phyloP scores from a whole-genome alignment of 768 basidiomycete genomes.

The Boletus sensibilis region DNA sequence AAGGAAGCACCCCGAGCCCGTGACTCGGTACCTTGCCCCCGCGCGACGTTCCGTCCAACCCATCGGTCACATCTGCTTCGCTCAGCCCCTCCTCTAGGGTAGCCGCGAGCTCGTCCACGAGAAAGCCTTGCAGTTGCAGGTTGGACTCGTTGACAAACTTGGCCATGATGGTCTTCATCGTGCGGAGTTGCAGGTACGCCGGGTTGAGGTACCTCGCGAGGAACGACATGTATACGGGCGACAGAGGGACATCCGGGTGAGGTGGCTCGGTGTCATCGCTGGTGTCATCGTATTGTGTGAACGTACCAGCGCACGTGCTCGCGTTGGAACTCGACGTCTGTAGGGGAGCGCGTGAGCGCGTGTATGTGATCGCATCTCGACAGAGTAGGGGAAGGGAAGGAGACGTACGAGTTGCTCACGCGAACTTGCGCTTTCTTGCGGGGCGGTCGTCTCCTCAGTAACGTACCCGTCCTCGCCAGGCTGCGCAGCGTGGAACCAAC shows the following conservation, averaged over 20 bases:
- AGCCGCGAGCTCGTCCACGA: conserved; percentile 63
- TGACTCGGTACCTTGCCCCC: conserved; percentile 62
- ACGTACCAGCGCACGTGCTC: conserved; percentile 32
- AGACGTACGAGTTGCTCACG: conserved; percentile 87
- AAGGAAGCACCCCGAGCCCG: conserved; percentile 49
- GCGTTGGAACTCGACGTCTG: conserved; percentile 61
- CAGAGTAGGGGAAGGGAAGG: conserved; percentile 4
- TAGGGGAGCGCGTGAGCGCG: conserved; percentile 5
- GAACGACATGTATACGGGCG: conserved; percentile 62
- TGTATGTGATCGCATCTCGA: conserved; percentile 4
- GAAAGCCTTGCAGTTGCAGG: conserved; percentile 86
- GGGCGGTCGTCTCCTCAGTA: conserved; percentile 42
- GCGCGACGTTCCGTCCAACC: conserved; percentile 52
- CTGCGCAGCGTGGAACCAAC: conserved; percentile 95
- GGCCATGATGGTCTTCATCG: conserved; percentile 72
- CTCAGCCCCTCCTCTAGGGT: conserved; percentile 65
- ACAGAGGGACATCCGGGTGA: conserved; percentile 52
- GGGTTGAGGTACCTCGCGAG: conserved; percentile 86
- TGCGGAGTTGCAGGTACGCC: conserved; percentile 81
- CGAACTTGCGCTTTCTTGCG: conserved; percentile 80
- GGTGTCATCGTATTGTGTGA: conserved; percentile 51
- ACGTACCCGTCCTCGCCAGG: conserved; percentile 88
- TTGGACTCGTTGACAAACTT: conserved; percentile 87
- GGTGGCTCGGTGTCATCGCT: conserved; percentile 40
- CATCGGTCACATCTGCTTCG: conserved; percentile 63